phyloP scores from a whole-genome alignment of 768 basidiomycete species.

The Russula foetens region DNA sequence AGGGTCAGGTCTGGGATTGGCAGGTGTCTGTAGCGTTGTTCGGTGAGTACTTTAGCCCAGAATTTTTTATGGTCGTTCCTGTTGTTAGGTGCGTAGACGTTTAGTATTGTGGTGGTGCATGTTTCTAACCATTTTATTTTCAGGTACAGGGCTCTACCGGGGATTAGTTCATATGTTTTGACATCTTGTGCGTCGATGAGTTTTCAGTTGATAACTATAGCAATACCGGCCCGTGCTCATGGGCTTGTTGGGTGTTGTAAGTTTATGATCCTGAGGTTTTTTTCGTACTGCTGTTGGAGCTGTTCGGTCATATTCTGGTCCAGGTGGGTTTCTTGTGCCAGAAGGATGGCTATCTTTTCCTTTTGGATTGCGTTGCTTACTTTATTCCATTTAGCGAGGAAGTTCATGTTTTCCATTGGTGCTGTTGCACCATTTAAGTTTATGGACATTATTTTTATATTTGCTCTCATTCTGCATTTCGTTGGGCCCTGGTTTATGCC shows the following conservation, averaged over 20 bases:
- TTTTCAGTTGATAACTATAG: background rate
- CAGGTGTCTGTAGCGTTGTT: background rate
- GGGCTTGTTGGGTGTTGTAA: background rate
- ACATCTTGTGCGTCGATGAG: background rate
- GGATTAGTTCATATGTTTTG: background rate
- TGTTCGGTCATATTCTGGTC: background rate
- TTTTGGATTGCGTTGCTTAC: background rate
- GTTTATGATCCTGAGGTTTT: background rate
- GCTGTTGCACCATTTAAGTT: background rate
- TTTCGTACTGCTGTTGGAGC: background rate
- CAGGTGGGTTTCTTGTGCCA: background rate
- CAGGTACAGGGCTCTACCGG: background rate
- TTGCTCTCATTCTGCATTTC: too few species aligned
- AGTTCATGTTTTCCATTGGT: too few species aligned
- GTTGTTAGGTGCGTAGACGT: conserved; percentile 22
- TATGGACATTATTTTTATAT: background rate
- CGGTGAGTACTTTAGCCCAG: conserved; percentile 7
- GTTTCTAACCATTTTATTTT: conserved; percentile 18
- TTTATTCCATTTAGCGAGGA: background rate
- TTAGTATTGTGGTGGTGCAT: conserved; percentile 6
- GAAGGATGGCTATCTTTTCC: background rate
- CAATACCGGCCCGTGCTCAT: background rate
- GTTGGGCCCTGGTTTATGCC: too few species aligned
- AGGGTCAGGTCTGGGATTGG: too few species aligned
- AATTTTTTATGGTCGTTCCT: background rate